A percentile compares a stretch with the other conserved stretches of the same genome.
Conservation (phyloP, 768 basidiomycete species). For the Jaapia argillacea region DNA sequence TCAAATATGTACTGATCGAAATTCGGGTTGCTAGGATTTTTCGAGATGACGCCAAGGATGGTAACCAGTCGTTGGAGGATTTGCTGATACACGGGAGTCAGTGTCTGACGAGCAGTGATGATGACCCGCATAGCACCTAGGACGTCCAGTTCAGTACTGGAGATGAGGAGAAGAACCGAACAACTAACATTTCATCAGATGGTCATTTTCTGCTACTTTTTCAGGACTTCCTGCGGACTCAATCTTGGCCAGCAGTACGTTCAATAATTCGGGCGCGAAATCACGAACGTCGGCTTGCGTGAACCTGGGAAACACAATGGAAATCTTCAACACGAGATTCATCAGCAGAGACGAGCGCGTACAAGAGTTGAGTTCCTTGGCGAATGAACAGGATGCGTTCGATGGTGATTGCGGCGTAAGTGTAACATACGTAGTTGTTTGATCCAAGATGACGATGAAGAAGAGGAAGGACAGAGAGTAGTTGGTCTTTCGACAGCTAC, state of each 20-base stretch:
- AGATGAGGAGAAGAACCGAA: background rate
- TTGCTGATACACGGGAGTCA: slow-evolving; percentile 57
- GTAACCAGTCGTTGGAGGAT: slow-evolving; percentile 65
- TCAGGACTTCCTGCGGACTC: slow-evolving; percentile 74
- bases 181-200: slow-evolving; percentile 88
- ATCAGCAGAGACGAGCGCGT: slow-evolving; percentile 17
- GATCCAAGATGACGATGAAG: slow-evolving; percentile 77
- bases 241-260: slow-evolving; percentile 69
- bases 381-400: slow-evolving; percentile 91
- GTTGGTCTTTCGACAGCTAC: slow-evolving; percentile 87
- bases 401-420: slow-evolving; percentile 97
- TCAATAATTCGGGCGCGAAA: slow-evolving; percentile 62
- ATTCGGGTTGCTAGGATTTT: slow-evolving; percentile 94
- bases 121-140: slow-evolving; percentile 92
- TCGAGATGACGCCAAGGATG: slow-evolving; percentile 82
- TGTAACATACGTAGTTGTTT: slow-evolving; percentile 84
- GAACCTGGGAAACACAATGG: slow-evolving; percentile 42
- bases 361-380: slow-evolving; percentile 67
- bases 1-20: slow-evolving; percentile 99
- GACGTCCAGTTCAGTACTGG: background rate
- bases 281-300: slow-evolving; percentile 80
- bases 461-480: slow-evolving; percentile 82
- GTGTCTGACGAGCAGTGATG: slow-evolving; percentile 73
- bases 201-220: slow-evolving; percentile 95
- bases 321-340: background rate